Conservation (phyloP, 768 basidiomycete species). For the Tylopilus vinaceipallidus region DNA sequence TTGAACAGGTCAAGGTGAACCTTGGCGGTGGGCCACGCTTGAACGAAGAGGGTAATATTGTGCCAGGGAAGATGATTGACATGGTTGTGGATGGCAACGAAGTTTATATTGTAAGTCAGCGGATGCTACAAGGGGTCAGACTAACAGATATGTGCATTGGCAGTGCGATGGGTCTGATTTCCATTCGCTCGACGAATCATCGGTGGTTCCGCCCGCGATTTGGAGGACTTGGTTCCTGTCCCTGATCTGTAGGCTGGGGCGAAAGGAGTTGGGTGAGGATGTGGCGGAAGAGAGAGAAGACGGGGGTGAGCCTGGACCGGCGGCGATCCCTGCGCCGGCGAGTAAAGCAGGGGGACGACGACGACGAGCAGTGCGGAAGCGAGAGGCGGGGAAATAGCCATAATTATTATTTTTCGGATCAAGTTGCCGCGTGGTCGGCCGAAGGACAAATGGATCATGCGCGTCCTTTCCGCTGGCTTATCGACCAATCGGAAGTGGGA, state of each 20-base stretch:
- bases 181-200: slow-evolving; percentile 56
- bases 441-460: no score
- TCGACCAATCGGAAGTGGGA: slow-evolving; percentile 29
- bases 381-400: slow-evolving; percentile 29
- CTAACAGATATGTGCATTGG: slow-evolving; percentile 9
- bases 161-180: slow-evolving; percentile 63
- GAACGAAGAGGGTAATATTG: slow-evolving; percentile 56
- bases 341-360: slow-evolving; percentile 62
- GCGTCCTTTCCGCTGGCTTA: slow-evolving; percentile 20
- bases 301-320: slow-evolving; percentile 41
- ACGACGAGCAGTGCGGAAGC: slow-evolving; percentile 54
- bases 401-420: background rate
- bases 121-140: slow-evolving; percentile 9
- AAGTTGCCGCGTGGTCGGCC: slow-evolving; percentile 3
- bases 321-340: slow-evolving; percentile 39
- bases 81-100: slow-evolving; percentile 77
- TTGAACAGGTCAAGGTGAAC: slow-evolving; percentile 65
- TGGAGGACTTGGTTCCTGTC: slow-evolving; percentile 68
- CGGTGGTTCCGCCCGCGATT: slow-evolving; percentile 56
- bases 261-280: slow-evolving; percentile 22
- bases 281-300: slow-evolving; percentile 37
- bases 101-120: slow-evolving; percentile 68
- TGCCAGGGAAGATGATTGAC: slow-evolving; percentile 58
- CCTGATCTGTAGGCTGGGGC: slow-evolving; percentile 32
- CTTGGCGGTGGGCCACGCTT: slow-evolving; percentile 49